A percentile compares a stretch with the other conserved stretches of the same genome.
phyloP scores from a whole-genome alignment of 768 basidiomycete genomes.

The Paxillus involutus region DNA sequence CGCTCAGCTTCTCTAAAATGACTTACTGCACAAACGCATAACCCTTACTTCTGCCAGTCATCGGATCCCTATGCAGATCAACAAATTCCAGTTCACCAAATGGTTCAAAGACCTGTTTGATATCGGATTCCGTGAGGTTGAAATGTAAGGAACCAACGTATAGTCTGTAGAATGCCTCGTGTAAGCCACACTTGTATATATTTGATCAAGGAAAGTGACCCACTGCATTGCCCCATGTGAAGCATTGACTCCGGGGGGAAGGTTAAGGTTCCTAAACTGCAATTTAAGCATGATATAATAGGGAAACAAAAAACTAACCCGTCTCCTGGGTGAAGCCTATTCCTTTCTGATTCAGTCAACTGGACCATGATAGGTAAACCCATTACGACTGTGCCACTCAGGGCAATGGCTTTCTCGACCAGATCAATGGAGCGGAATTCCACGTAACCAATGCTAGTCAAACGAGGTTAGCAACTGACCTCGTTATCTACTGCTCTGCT shows the following conservation, averaged over 20 bases:
- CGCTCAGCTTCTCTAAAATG: not conserved
- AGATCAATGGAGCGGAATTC: conserved; percentile 90
- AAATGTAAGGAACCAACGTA: conserved; percentile 98
- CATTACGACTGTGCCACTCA: conserved; percentile 96
- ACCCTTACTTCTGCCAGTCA: conserved; percentile 95
- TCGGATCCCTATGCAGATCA: conserved; percentile 93
- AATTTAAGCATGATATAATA: conserved; percentile 10
- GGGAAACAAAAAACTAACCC: conserved; percentile 50
- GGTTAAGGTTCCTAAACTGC: conserved; percentile 63
- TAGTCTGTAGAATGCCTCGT: conserved; percentile 50
- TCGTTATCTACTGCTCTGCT: not conserved
- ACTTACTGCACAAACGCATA: conserved; percentile 96
- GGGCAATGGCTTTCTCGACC: conserved; percentile 85
- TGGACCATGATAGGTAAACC: conserved; percentile 97
- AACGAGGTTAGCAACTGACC: conserved; percentile 5
- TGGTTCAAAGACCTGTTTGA: conserved; percentile 98
- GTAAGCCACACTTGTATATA: conserved; percentile 11
- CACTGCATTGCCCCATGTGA: conserved; percentile 85
- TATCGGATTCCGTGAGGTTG: conserved; percentile 94
- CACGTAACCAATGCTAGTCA: conserved; percentile 89
- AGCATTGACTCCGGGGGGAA: conserved; percentile 82
- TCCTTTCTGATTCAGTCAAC: conserved; percentile 95
- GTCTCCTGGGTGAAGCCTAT: conserved; percentile 84
- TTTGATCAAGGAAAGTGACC: conserved; percentile 35
- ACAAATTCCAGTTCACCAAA: conserved; percentile 99